phyloP scores from a whole-genome alignment of 441 rosid species.

The Kokia cookei region DNA sequence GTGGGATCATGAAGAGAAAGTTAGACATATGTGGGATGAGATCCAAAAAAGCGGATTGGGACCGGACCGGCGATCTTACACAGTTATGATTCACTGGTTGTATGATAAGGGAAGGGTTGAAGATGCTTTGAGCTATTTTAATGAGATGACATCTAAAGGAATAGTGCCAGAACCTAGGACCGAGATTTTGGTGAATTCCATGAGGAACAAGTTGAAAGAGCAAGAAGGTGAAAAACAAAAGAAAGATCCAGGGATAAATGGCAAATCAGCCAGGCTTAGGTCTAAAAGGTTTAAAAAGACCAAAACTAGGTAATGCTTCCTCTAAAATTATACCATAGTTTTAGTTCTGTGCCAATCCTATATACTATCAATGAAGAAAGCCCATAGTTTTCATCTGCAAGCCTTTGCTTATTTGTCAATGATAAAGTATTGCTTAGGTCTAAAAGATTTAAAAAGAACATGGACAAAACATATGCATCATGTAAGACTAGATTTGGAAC shows the following conservation, averaged over 20 bases:
- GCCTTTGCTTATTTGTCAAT: background rate
- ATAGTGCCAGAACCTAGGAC: conserved; percentile 61
- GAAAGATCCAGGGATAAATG: background rate
- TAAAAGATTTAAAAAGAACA: too few species aligned
- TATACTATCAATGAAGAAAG: too few species aligned
- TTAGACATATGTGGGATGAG: conserved; percentile 48
- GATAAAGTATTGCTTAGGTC: background rate
- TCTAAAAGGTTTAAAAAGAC: conserved; percentile 1
- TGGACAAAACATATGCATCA: too few species aligned
- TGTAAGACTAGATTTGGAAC: too few species aligned
- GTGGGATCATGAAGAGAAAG: conserved; percentile 53
- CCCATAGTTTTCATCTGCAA: too few species aligned
- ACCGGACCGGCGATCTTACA: conserved; percentile 59
- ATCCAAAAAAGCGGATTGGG: conserved; percentile 67
- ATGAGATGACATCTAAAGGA: conserved; percentile 58
- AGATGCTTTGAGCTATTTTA: conserved; percentile 43
- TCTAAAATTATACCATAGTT: background rate
- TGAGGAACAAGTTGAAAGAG: conserved; percentile 23
- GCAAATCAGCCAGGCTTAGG: background rate
- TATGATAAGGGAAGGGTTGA: conserved; percentile 34
- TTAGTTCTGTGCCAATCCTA: background rate
- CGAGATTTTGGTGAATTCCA: conserved; percentile 35
- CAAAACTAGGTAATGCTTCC: background rate
- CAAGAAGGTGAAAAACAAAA: conserved; percentile 9
- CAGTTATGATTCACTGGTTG: conserved; percentile 59